Percentiles rank a stretch among this genome's conserved stretches.
phyloP scores from a whole-genome alignment of 805 yeast species.

The Candida sanyiensis region DNA sequence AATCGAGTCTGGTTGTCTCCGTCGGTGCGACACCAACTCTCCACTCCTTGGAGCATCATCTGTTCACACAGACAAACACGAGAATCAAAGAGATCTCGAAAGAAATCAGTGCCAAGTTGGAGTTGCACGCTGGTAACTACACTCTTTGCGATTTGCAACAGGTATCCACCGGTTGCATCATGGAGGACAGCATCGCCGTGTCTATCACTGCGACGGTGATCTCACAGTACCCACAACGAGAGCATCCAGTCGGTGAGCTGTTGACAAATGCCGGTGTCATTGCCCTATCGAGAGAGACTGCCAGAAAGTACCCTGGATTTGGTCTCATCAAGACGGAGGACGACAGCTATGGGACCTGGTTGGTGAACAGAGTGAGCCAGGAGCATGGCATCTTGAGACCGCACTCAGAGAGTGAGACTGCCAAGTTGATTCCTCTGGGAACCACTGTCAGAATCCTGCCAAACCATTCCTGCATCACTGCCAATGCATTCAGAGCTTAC shows the following conservation, averaged over 20 bases:
- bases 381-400: slow-evolving; percentile 76
- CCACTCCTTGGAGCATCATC: slow-evolving; percentile 43
- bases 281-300: slow-evolving; percentile 59
- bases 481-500: slow-evolving; percentile 49
- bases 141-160: slow-evolving; percentile 73
- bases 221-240: slow-evolving; percentile 54
- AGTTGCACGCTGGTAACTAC: slow-evolving; percentile 80
- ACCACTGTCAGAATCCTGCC: slow-evolving; percentile 52
- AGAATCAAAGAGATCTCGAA: slow-evolving; percentile 14
- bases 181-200: slow-evolving; percentile 41
- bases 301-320: slow-evolving; percentile 49
- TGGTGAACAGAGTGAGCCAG: slow-evolving; percentile 63
- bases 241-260: slow-evolving; percentile 48
- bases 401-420: too few relatives aligned
- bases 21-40: slow-evolving; percentile 84
- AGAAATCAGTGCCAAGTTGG: slow-evolving; percentile 40
- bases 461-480: slow-evolving; percentile 71
- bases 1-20: slow-evolving; percentile 44
- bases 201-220: slow-evolving; percentile 53
- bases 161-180: slow-evolving; percentile 58
- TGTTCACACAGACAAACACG: slow-evolving; percentile 14
- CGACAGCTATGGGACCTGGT: slow-evolving; percentile 48
- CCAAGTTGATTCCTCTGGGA: slow-evolving; percentile 42
- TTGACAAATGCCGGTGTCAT: slow-evolving; percentile 70
- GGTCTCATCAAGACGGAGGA: slow-evolving; percentile 47